Conservation (phyloP, 495 filamentous ascomycete species). For the Lichenothelia convexa region DNA sequence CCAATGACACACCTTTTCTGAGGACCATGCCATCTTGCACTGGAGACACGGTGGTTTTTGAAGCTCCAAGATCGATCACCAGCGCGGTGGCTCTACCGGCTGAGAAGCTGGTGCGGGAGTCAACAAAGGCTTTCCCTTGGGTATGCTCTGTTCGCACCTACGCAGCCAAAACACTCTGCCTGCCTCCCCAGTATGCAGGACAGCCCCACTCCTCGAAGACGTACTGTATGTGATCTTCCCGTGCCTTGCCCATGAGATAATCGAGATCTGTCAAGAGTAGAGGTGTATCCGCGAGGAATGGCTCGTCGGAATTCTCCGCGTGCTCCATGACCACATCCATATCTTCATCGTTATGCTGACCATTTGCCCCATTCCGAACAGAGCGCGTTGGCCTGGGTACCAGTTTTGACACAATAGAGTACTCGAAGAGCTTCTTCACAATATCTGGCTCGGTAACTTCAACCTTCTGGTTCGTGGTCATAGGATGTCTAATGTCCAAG, state of each 20-base stretch:
- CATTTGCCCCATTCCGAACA: slow-evolving; percentile 57
- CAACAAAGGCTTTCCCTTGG: slow-evolving; percentile 1
- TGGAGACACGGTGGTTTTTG: slow-evolving; percentile 76
- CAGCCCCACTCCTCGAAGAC: slow-evolving; percentile 90
- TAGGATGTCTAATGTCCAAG: slow-evolving; percentile 74
- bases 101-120: slow-evolving; percentile 42
- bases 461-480: slow-evolving; percentile 74
- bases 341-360: slow-evolving; percentile 38
- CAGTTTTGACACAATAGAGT: slow-evolving; percentile 58
- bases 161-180: slow-evolving; percentile 45
- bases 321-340: slow-evolving; percentile 47
- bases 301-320: slow-evolving; percentile 52
- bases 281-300: slow-evolving; percentile 72
- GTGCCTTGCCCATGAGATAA: slow-evolving; percentile 72
- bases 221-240: slow-evolving; percentile 84
- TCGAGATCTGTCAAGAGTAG: slow-evolving; percentile 86
- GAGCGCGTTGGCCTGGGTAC: slow-evolving; percentile 46
- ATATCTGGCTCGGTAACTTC: slow-evolving; percentile 97
- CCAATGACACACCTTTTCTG: slow-evolving; percentile 35
- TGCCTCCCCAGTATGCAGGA: slow-evolving; percentile 80
- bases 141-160: slow-evolving; percentile 23
- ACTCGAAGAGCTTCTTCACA: slow-evolving; percentile 79
- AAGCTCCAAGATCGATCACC: slow-evolving; percentile 81
- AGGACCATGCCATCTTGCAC: slow-evolving; percentile 89
- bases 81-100: slow-evolving; percentile 82